These are phyloP conservation scores for Trametes polyzona DNA, from an alignment of 1,284 basidiomycete species.

Conservation along the genomic window DNA sequence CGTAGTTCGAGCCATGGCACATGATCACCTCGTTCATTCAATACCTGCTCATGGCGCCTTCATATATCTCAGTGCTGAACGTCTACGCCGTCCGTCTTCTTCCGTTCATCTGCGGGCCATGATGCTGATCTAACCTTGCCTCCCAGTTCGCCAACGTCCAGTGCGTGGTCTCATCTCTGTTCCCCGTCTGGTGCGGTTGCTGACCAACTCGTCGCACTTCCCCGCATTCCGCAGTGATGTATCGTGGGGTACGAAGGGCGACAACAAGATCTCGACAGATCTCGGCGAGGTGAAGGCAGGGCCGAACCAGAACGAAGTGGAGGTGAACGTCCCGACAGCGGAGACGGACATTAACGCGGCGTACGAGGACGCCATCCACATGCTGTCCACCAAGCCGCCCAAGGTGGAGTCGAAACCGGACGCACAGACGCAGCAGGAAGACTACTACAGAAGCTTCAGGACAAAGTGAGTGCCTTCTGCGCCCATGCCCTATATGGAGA, in stretches of 20 bases:
- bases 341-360: slow-evolving; percentile 87
- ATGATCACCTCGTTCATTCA: slow-evolving; percentile 95
- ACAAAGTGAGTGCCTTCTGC: slow-evolving; percentile 61
- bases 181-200: not conserved
- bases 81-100: slow-evolving; percentile 73
- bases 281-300: slow-evolving; percentile 76
- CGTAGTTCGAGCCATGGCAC: slow-evolving; percentile 87
- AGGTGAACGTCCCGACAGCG: slow-evolving; percentile 79
- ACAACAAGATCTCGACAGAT: slow-evolving; percentile 84
- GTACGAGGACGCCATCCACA: slow-evolving; percentile 84
- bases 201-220: slow-evolving; percentile 10
- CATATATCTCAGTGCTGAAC: slow-evolving; percentile 91
- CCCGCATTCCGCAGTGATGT: slow-evolving; percentile 52
- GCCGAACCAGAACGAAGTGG: slow-evolving; percentile 73
- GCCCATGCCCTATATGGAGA: slow-evolving; percentile 8
- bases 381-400: slow-evolving; percentile 75
- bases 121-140: slow-evolving; percentile 15
- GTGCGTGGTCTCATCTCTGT: slow-evolving; percentile 37
- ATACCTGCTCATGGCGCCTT: slow-evolving; percentile 90
- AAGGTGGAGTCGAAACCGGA: slow-evolving; percentile 69
- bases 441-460: slow-evolving; percentile 87
- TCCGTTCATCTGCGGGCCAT: slow-evolving; percentile 7
- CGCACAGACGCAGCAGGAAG: slow-evolving; percentile 77
- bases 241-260: slow-evolving; percentile 92
- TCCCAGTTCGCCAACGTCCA: slow-evolving; percentile 84